Evolutionary conservation across 2,329 filamentous ascomycete species (phyloP).

Genomic region (Fonsecaea monophora): DNA sequence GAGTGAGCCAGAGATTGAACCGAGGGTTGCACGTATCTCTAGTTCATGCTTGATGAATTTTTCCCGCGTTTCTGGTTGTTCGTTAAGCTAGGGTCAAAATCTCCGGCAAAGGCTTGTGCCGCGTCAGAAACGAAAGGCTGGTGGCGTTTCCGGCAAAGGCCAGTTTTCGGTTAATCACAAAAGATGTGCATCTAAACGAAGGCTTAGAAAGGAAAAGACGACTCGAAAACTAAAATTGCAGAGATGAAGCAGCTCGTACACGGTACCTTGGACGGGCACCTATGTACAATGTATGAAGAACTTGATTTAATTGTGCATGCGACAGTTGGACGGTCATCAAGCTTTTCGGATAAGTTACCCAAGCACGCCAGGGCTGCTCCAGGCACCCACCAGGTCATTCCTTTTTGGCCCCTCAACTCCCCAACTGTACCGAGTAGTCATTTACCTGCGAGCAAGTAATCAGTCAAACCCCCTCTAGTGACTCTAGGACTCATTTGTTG

Average conservation of each 20-base stretch:
- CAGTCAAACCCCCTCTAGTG: background rate
- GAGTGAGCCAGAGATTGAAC: background rate
- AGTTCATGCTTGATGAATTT: background rate
- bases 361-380: background rate
- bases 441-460: too few species aligned
- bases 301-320: too few species aligned
- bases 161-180: background rate
- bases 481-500: too few species aligned
- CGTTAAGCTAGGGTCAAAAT: background rate
- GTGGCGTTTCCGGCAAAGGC: background rate
- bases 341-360: background rate
- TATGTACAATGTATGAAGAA: too few species aligned
- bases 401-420: background rate
- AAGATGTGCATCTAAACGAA: background rate
- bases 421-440: too few species aligned
- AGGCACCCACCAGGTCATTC: background rate
- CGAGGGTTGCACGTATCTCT: background rate
- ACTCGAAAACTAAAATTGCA: background rate
- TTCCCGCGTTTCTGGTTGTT: background rate
- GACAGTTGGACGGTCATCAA: background rate
- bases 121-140: background rate
- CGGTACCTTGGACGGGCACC: background rate
- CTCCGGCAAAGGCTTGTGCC: background rate
- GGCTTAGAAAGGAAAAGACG: background rate
- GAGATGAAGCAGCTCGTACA: background rate